phyloP scores from a whole-genome alignment of 306 rosid genomes.

The Psophocarpus tetragonolobus region DNA sequence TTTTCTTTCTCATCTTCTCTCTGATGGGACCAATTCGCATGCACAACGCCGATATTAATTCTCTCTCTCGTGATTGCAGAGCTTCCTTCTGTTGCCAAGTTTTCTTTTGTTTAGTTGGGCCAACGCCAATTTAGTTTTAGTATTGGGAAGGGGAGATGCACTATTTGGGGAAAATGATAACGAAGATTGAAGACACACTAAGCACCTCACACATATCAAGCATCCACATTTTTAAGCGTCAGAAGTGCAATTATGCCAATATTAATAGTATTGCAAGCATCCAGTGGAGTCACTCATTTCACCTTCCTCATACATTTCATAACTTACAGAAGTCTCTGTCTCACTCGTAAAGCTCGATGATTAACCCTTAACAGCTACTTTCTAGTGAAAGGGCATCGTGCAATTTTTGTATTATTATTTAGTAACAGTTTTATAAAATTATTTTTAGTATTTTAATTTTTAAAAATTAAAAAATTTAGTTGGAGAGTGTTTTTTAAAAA shows the following conservation, averaged over 20 bases:
- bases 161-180: background rate
- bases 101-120: background rate
- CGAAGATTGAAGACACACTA: slow-evolving; percentile 18
- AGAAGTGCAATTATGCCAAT: slow-evolving; percentile 13
- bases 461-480: no score
- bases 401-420: no score
- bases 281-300: slow-evolving; percentile 8
- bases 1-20: background rate
- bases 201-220: background rate
- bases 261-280: slow-evolving; percentile 29
- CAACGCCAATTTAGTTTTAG: background rate
- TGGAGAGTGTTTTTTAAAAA: no score
- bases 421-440: no score
- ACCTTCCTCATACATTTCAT: slow-evolving; percentile 1
- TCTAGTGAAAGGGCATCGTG: no score
- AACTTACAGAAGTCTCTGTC: background rate
- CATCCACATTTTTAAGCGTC: background rate
- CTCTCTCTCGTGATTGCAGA: background rate
- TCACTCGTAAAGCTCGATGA: background rate
- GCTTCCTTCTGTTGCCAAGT: background rate
- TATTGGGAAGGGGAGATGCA: background rate
- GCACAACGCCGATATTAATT: background rate
- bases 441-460: no score
- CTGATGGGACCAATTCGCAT: background rate
- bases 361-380: no score